A percentile compares a stretch with the other conserved stretches of the same genome.
Conservation (phyloP, 768 basidiomycete species). For the Boletus sp. region DNA sequence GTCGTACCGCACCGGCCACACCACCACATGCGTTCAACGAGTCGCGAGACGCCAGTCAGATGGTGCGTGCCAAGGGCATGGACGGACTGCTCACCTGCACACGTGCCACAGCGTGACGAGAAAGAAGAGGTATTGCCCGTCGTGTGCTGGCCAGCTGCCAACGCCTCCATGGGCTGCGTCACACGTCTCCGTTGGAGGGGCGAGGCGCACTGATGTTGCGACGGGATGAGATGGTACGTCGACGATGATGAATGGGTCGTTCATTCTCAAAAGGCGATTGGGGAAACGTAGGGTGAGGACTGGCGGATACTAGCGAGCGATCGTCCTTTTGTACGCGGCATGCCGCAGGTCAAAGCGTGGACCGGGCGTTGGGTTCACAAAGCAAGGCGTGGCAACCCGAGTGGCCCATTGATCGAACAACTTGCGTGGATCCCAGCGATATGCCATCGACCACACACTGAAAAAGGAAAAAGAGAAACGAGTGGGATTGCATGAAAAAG, state of each 20-base stretch:
- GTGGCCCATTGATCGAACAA: not conserved
- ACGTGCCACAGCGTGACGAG: conserved; percentile 79
- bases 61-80: too few relatives aligned
- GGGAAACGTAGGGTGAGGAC: not conserved
- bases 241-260: not conserved
- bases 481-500: conserved; percentile 9
- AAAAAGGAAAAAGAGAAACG: not conserved
- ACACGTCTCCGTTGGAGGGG: not conserved
- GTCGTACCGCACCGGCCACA: too few relatives aligned
- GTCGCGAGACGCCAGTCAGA: too few relatives aligned
- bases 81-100: conserved; percentile 51
- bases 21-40: too few relatives aligned
- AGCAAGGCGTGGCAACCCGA: not conserved
- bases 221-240: not conserved
- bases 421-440: not conserved
- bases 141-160: conserved; percentile 49
- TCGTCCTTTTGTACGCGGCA: conserved; percentile 8
- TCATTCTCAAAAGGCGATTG: not conserved
- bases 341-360: not conserved
- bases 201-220: not conserved
- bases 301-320: not conserved
- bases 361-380: not conserved
- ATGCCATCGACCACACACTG: not conserved
- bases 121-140: conserved; percentile 11
- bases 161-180: conserved; percentile 31